phyloP scores from a whole-genome alignment of 2,329 filamentous ascomycete species.

The Penicillium paneum region DNA sequence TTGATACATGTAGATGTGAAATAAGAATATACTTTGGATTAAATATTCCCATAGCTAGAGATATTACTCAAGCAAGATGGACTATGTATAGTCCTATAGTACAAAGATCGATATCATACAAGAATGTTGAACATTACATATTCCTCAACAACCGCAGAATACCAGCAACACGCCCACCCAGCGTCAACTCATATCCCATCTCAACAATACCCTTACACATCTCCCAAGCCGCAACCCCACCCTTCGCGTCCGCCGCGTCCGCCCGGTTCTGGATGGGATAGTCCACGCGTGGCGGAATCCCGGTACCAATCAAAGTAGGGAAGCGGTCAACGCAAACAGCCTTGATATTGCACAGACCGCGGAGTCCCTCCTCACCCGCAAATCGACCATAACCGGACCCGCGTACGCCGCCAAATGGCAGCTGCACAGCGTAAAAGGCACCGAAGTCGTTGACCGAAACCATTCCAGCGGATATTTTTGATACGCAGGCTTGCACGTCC shows the following conservation, averaged over 20 bases:
- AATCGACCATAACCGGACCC: slow-evolving; percentile 92
- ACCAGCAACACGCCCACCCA: slow-evolving; percentile 41
- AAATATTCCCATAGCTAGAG: background rate
- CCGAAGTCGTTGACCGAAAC: slow-evolving; percentile 95
- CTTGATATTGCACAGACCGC: slow-evolving; percentile 83
- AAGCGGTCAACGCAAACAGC: slow-evolving; percentile 75
- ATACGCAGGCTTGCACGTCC: slow-evolving; percentile 63
- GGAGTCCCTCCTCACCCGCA: slow-evolving; percentile 82
- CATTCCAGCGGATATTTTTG: slow-evolving; percentile 76
- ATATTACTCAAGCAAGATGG: background rate
- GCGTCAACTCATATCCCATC: slow-evolving; percentile 46
- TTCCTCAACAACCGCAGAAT: slow-evolving; percentile 39
- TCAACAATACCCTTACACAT: slow-evolving; percentile 46
- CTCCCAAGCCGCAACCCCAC: slow-evolving; percentile 63
- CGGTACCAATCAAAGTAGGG: slow-evolving; percentile 59
- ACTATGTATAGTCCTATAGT: slow-evolving; percentile 4
- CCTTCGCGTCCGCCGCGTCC: slow-evolving; percentile 36
- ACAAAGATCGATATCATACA: background rate
- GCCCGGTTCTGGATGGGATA: slow-evolving; percentile 72
- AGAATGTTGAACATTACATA: slow-evolving; percentile 23
- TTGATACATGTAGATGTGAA: background rate
- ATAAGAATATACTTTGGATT: background rate
- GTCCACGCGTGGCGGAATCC: slow-evolving; percentile 74
- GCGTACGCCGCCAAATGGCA: slow-evolving; percentile 89
- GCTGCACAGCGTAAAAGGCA: slow-evolving; percentile 84